Conservation (phyloP, 495 filamentous ascomycete species). For the Aspergillus carlsbadensis region DNA sequence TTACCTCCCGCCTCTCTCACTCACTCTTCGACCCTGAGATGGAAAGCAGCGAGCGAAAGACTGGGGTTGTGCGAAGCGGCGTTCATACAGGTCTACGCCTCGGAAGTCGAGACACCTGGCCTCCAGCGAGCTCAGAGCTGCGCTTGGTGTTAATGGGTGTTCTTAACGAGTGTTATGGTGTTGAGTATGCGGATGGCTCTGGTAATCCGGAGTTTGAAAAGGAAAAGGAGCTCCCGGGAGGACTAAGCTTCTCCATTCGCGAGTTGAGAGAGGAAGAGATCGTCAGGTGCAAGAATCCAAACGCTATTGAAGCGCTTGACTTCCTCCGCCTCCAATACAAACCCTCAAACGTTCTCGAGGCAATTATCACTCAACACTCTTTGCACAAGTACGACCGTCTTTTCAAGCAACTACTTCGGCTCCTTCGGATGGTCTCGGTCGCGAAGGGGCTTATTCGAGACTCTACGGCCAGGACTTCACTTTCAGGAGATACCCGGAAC, state of each 20-base stretch:
- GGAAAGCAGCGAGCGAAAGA: conserved; percentile 69
- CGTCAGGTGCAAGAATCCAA: conserved; percentile 72
- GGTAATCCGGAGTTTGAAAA: conserved; percentile 25
- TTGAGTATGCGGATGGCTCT: conserved; percentile 18
- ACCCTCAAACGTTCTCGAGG: conserved; percentile 68
- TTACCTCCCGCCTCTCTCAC: conserved; percentile 72
- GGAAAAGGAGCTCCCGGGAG: conserved; percentile 67
- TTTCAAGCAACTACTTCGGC: conserved; percentile 74
- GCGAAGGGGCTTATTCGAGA: conserved; percentile 68
- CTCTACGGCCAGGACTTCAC: conserved; percentile 42
- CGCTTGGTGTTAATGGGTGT: conserved; percentile 85
- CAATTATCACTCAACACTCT: conserved; percentile 64
- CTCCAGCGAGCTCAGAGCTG: conserved; percentile 88
- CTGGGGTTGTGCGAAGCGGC: conserved; percentile 65
- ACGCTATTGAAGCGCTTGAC: conserved; percentile 81
- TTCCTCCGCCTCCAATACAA: conserved; percentile 86
- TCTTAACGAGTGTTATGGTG: conserved; percentile 69
- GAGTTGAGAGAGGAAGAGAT: conserved; percentile 74
- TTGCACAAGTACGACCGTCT: conserved; percentile 80
- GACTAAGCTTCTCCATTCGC: conserved; percentile 84
- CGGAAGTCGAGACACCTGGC: conserved; percentile 77
- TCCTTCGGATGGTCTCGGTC: conserved; percentile 78
- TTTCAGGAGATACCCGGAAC: conserved; percentile 39
- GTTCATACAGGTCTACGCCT: conserved; percentile 79
- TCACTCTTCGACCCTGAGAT: conserved; percentile 88